These are phyloP conservation scores for Cutaneotrichosporon sp. DNA, from an alignment of 1,284 basidiomycete species.

Conservation along the genomic window DNA sequence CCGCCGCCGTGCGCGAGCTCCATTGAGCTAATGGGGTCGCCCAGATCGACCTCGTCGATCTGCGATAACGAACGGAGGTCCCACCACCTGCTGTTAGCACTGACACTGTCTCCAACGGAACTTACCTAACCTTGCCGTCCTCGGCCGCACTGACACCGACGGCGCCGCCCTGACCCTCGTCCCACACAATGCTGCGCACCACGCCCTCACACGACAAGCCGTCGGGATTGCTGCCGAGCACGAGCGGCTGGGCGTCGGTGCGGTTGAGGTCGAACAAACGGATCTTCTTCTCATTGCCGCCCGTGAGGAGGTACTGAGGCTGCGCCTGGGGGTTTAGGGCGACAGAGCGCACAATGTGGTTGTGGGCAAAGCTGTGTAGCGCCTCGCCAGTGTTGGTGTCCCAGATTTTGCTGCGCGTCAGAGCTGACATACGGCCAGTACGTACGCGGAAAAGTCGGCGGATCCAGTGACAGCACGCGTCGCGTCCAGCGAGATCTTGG, in stretches of 20 bases:
- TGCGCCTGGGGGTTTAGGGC: constrained; percentile 56
- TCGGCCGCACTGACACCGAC: constrained; percentile 80
- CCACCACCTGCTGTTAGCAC: constrained; percentile 71
- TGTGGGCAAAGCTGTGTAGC: constrained; percentile 90
- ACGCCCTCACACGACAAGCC: constrained; percentile 72
- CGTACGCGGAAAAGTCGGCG: constrained; percentile 96
- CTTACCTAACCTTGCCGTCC: constrained; percentile 82
- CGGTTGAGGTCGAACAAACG: constrained; percentile 84
- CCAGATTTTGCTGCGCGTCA: constrained; percentile 77
- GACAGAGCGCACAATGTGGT: constrained; percentile 95
- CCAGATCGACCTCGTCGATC: constrained; percentile 66
- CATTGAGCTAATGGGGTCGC: constrained; percentile 84
- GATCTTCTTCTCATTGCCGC: constrained; percentile 96
- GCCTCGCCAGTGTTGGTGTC: constrained; percentile 83
- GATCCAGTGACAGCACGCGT: constrained; percentile 85
- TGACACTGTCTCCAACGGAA: background rate
- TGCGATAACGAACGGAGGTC: constrained; percentile 74
- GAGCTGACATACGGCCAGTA: constrained; percentile 12
- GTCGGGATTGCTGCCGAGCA: constrained; percentile 58
- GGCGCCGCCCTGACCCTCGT: constrained; percentile 64
- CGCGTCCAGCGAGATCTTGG: constrained; percentile 82
- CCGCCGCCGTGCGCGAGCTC: constrained; percentile 80
- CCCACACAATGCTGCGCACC: constrained; percentile 89
- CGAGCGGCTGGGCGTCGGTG: constrained; percentile 76
- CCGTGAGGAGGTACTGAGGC: constrained; percentile 48